These are phyloP conservation scores for Xylaria castorea DNA, from an alignment of 495 filamentous ascomycete species.

Conservation along the genomic window DNA sequence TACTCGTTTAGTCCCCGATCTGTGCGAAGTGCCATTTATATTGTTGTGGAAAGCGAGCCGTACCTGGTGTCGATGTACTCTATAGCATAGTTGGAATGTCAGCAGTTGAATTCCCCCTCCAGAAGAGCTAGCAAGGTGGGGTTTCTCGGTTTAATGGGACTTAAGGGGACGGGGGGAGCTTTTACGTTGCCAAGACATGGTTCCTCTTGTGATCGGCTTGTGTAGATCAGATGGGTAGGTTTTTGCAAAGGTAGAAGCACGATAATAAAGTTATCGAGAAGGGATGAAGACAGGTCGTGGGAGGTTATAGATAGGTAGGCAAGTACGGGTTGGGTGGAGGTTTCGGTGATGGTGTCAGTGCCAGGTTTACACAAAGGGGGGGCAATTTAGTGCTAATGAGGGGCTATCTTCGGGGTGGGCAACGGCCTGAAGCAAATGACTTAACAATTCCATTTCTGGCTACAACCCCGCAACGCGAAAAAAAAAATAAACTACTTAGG, in stretches of 20 bases:
- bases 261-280: conserved; percentile 12
- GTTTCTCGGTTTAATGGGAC: conserved; percentile 31
- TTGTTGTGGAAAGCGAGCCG: conserved; percentile 7
- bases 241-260: conserved; percentile 18
- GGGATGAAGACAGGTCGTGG: conserved; percentile 5
- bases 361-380: conserved; percentile 21
- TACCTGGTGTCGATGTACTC: conserved; percentile 61
- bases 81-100: conserved; percentile 42
- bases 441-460: conserved; percentile 15
- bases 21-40: neutral
- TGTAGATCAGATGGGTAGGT: conserved; percentile 12
- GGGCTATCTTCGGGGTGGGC: conserved; percentile 23
- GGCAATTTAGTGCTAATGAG: conserved; percentile 14
- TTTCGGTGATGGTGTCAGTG: conserved; percentile 27
- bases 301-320: conserved; percentile 1
- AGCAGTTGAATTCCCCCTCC: conserved; percentile 39
- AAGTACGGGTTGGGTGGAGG: conserved; percentile 18
- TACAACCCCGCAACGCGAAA: conserved; percentile 30
- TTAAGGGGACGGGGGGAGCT: conserved; percentile 15
- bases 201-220: conserved; percentile 34
- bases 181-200: conserved; percentile 67
- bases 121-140: conserved; percentile 44
- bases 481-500: conserved; percentile 8
- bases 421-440: conserved; percentile 24
- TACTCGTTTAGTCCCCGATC: conserved; percentile 25